phyloP scores from a whole-genome alignment of 345 rosid genomes.

The Aquilaria sinensis region DNA sequence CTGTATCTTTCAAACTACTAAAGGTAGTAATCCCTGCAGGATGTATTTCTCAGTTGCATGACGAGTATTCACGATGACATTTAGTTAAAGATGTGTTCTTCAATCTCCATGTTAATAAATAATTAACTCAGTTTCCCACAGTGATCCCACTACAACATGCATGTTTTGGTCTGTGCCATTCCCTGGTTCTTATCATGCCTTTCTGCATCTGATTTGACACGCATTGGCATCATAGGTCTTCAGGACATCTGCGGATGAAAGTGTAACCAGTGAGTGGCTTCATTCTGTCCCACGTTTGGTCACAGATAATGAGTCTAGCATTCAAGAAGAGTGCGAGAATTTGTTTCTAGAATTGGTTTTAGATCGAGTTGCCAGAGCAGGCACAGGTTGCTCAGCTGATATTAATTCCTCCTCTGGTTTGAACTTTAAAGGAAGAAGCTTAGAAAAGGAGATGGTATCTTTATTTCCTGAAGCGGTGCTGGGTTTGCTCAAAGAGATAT shows the following conservation, averaged over 20 bases:
- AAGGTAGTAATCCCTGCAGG: no score
- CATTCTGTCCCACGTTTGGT: slow-evolving; percentile 83
- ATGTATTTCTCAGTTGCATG: no score
- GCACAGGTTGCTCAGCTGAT: slow-evolving; percentile 21
- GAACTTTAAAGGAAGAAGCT: slow-evolving; percentile 20
- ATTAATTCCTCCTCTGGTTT: slow-evolving; percentile 21
- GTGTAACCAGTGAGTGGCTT: slow-evolving; percentile 75
- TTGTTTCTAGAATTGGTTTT: slow-evolving; percentile 79
- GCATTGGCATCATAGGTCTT: slow-evolving; percentile 43
- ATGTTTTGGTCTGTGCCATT: no score
- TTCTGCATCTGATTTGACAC: slow-evolving; percentile 13
- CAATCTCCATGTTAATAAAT: no score
- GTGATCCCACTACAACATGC: no score
- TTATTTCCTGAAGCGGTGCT: slow-evolving; percentile 56
- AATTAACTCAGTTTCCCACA: no score
- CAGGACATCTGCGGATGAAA: slow-evolving; percentile 56
- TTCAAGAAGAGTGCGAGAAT: slow-evolving; percentile 94
- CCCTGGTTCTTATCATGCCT: slow-evolving; percentile 10
- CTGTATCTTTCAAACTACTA: no score
- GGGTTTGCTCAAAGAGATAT: slow-evolving; percentile 58
- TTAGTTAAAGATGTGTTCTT: no score
- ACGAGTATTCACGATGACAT: no score
- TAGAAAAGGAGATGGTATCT: slow-evolving; percentile 41
- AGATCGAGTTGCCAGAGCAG: slow-evolving; percentile 62
- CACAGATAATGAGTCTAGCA: slow-evolving; percentile 79